Base-by-base conservation (phyloP, 2,329 filamentous ascomycete species). In the Hypoxylon sp. region DNA sequence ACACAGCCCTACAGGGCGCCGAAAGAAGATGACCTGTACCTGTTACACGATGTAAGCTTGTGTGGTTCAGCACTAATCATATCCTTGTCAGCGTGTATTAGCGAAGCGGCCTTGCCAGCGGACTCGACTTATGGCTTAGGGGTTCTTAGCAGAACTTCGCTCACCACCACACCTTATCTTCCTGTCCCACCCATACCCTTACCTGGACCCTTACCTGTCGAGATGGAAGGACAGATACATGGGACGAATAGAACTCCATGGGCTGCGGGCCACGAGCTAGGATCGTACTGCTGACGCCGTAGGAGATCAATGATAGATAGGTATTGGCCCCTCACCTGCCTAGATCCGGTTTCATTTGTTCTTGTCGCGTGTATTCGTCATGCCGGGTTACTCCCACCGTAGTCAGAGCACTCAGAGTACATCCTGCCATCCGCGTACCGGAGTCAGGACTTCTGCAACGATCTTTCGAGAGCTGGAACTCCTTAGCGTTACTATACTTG, bases 1-100 rank as follows among this genome's bases (percentile, higher is more conserved):
- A 42, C 60, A 60, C 59, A 65, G 62, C 62, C 62, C 54, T 65
- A 65, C 60, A 55, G 62, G 62, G 62, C 62, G 56, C 42, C 48
- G 45, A 62, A 33, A n/a, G 40, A 29, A 42, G 18, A n/a, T 33
- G 52, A 43, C 13, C 13, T 38, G 50, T 49, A 47, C 40, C 3
- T 35, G 5, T 4, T 35, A 35, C 31, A 29, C 26, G 13, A 29
- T 29, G 8, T 8, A 35, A n/a, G n/a, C n/a, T 18, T 5, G 29
- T 15, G n/a, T n/a, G n/a, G n/a, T n/a, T n/a, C n/a, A 33, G 29
- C 29, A 33, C 29, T 33, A 15, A 35, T 18, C 35, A 21, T 11
- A 40, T 15, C 51, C 48, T 38, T 59, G 60, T 55, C 53, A 60
- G 56, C 56, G 38, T 45, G 31, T 40, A n/a, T 35, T 18, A 35